A percentile compares a stretch with the other conserved stretches of the same genome.
Evolutionary conservation across 176 grass and related monocot genomes (phyloP).

Genomic region (Tillandsia fasciculata): DNA sequence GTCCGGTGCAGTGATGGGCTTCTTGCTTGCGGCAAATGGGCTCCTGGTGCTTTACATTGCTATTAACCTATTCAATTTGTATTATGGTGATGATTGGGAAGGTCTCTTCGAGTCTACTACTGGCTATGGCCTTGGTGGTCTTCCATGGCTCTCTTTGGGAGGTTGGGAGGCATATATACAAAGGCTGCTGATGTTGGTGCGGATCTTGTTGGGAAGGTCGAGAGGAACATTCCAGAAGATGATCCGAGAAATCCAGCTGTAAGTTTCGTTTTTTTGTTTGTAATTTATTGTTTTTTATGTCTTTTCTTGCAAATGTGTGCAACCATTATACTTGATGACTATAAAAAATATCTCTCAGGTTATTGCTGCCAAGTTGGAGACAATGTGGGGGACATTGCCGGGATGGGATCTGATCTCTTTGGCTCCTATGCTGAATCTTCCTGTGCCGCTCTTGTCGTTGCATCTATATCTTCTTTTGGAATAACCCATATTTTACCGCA

Average conservation of each 20-base stretch:
- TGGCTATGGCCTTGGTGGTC: constrained; percentile 88
- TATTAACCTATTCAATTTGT: constrained; percentile 70
- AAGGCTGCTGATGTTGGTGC: constrained; percentile 95
- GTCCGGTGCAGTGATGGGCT: constrained; percentile 86
- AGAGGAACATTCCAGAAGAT: constrained; percentile 89
- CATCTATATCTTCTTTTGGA: constrained; percentile 88
- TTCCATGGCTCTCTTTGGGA: constrained; percentile 83
- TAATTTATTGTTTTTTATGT: background rate
- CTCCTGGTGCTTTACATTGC: constrained; percentile 80
- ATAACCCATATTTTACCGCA: constrained; percentile 72
- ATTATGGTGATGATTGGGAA: constrained; percentile 86
- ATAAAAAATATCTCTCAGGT: constrained; percentile 31
- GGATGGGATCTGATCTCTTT: constrained; percentile 92
- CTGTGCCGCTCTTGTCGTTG: constrained; percentile 84
- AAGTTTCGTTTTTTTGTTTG: constrained; percentile 21
- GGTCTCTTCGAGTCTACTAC: constrained; percentile 86
- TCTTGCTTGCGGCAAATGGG: constrained; percentile 67
- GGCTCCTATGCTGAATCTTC: constrained; percentile 86
- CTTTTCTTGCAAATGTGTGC: background rate
- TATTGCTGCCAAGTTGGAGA: constrained; percentile 89
- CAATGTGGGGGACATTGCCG: constrained; percentile 90
- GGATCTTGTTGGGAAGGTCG: constrained; percentile 86
- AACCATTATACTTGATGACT: too few relatives aligned
- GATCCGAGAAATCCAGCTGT: constrained; percentile 93
- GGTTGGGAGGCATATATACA: constrained; percentile 90